A percentile compares a stretch with the other conserved stretches of the same genome.
These are phyloP conservation scores for Auriscalpium orientale DNA, from an alignment of 768 basidiomycete genomes.

Conservation along the genomic window DNA sequence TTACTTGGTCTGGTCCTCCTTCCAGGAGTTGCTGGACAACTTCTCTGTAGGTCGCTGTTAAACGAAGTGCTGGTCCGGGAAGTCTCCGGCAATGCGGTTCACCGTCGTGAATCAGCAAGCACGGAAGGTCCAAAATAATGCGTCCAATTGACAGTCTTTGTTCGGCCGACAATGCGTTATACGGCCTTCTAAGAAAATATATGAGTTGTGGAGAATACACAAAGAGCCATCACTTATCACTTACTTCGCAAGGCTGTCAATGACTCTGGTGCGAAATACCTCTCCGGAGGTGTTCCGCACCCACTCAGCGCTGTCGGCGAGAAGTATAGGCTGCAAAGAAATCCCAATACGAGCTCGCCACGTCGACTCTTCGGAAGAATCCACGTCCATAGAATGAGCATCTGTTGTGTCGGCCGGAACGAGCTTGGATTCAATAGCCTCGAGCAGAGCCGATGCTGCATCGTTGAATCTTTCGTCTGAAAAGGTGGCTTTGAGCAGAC, in stretches of 20 bases:
- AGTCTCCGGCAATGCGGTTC: constrained; percentile 8
- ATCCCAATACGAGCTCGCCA: neutral
- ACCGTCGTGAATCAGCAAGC: constrained; percentile 5
- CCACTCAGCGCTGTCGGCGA: neutral
- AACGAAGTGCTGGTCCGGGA: constrained; percentile 5
- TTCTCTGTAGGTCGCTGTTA: constrained; percentile 28
- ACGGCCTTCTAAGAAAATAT: constrained; percentile 2
- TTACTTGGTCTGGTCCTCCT: constrained; percentile 40
- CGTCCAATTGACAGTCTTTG: constrained; percentile 1
- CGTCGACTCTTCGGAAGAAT: neutral
- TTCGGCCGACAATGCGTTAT: constrained; percentile 1
- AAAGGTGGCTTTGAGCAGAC: neutral
- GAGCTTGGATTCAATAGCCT: neutral
- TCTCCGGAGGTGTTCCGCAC: neutral
- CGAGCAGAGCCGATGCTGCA: neutral
- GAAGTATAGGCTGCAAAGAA: neutral
- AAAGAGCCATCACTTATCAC: too few species aligned
- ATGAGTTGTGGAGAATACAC: neutral
- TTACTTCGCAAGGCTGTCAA: too few species aligned
- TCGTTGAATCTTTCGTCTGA: neutral
- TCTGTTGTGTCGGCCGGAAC: neutral
- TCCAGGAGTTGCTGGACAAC: constrained; percentile 36
- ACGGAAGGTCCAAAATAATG: constrained; percentile 6
- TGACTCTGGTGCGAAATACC: neutral
- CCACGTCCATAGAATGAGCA: neutral